A percentile compares a stretch with the other conserved stretches of the same genome.
phyloP scores from a whole-genome alignment of 129 eudicot species.

The Artemisia annua region DNA sequence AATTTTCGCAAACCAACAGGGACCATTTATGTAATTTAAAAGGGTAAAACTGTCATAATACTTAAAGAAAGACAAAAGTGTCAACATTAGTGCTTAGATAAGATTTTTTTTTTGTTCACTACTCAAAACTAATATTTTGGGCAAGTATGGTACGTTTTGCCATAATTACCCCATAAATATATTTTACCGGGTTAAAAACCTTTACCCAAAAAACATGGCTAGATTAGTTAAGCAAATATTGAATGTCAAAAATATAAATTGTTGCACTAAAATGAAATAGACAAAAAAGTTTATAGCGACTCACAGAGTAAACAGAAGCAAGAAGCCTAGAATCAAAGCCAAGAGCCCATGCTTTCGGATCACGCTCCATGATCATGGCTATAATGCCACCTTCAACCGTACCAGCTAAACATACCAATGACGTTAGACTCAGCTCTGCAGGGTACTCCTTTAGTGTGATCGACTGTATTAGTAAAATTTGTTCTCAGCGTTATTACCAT shows the following conservation, averaged over 20 bases:
- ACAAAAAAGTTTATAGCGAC: conserved; percentile 19
- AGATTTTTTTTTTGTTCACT: no score
- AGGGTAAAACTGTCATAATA: no score
- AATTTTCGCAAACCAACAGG: no score
- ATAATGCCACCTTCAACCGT: conserved; percentile 65
- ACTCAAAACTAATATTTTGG: no score
- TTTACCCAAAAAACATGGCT: neutral
- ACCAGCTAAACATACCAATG: conserved; percentile 72
- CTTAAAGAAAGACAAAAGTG: no score
- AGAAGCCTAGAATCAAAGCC: conserved; percentile 91
- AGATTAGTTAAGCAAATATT: neutral
- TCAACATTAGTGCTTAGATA: no score
- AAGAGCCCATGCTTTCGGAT: conserved; percentile 73
- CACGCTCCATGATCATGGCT: conserved; percentile 66
- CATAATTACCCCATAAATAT: no score
- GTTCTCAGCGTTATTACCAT: neutral
- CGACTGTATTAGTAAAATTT: conserved; percentile 43
- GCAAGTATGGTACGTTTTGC: no score
- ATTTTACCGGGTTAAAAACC: no score
- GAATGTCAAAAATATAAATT: neutral
- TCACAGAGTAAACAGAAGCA: conserved; percentile 82
- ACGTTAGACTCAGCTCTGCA: conserved; percentile 68
- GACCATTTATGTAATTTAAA: no score
- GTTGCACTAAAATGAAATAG: neutral
- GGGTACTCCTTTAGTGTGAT: conserved; percentile 84